Evolutionary conservation across 768 basidiomycete species (phyloP).

Genomic region (Pleurotus djamor): DNA sequence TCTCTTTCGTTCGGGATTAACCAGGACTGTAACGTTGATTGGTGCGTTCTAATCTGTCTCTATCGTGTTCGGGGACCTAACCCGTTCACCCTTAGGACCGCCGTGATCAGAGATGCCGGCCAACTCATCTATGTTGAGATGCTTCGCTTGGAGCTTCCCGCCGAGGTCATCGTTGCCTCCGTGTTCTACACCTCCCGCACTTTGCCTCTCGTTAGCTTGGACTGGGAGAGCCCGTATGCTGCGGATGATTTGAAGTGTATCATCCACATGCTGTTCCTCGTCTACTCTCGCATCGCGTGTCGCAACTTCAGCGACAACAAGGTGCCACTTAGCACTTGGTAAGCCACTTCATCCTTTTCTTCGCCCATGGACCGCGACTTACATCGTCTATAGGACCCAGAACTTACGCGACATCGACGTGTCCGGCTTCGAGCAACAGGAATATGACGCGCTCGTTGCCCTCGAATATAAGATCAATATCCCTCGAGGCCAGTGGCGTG

Average conservation of each 20-base stretch:
- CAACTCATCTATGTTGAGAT: background rate
- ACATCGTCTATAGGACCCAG: background rate
- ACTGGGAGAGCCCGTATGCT: background rate
- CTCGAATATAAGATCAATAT: background rate
- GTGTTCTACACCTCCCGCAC: background rate
- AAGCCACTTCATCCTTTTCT: background rate
- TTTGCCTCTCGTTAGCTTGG: background rate
- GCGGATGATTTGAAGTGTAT: background rate
- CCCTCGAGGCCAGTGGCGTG: background rate
- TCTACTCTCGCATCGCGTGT: background rate
- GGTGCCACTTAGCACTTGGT: background rate
- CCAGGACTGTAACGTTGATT: background rate
- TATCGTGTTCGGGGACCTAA: background rate
- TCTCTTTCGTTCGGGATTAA: background rate
- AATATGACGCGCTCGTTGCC: too few relatives aligned
- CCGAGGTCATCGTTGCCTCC: background rate
- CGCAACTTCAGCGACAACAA: background rate
- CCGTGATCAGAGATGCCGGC: background rate
- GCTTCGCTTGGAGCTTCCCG: background rate
- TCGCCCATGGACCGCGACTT: background rate
- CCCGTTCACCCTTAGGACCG: background rate
- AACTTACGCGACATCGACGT: background rate
- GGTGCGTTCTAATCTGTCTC: background rate
- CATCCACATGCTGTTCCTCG: background rate
- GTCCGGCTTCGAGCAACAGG: background rate